Percentiles rank a stretch among this genome's conserved stretches.
phyloP scores from a whole-genome alignment of 1,284 basidiomycete species.

The Heterobasidion irregulare region DNA sequence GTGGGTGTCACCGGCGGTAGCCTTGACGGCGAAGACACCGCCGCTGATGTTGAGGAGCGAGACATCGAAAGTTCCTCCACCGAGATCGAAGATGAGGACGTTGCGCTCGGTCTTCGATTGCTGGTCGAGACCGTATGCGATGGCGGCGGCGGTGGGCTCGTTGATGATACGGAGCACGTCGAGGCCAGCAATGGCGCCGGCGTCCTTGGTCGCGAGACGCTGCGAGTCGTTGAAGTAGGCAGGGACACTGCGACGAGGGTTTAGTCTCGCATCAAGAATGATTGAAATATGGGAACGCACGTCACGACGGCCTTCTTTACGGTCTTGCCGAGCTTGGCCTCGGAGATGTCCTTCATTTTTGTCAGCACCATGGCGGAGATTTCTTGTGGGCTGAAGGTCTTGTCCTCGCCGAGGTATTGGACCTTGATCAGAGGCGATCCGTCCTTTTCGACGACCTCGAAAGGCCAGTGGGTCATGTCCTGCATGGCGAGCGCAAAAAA shows the following conservation, averaged over 20 bases:
- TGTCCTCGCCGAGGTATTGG: conserved; percentile 88
- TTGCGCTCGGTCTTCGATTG: conserved; percentile 92
- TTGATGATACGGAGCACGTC: conserved; percentile 98
- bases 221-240: conserved; percentile 99
- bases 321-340: conserved; percentile 94
- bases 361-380: conserved; percentile 98
- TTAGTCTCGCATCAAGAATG: background rate
- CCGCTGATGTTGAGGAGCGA: conserved; percentile 95
- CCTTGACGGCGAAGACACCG: conserved; percentile 96
- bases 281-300: conserved; percentile 15
- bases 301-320: conserved; percentile 96
- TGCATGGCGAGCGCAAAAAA: conserved; percentile 19
- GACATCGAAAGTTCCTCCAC: conserved; percentile 98
- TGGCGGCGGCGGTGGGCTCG: conserved; percentile 92
- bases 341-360: conserved; percentile 99
- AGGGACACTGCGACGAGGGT: conserved; percentile 41
- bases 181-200: conserved; percentile 86
- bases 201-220: conserved; percentile 93
- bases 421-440: conserved; percentile 97
- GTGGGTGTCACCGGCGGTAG: conserved; percentile 98
- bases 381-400: conserved; percentile 95
- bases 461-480: conserved; percentile 92
- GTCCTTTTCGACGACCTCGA: conserved; percentile 88
- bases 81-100: conserved; percentile 99
- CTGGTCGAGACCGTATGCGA: conserved; percentile 89